Conservation (phyloP, 768 basidiomycete species). For the Pholiota conissans region DNA sequence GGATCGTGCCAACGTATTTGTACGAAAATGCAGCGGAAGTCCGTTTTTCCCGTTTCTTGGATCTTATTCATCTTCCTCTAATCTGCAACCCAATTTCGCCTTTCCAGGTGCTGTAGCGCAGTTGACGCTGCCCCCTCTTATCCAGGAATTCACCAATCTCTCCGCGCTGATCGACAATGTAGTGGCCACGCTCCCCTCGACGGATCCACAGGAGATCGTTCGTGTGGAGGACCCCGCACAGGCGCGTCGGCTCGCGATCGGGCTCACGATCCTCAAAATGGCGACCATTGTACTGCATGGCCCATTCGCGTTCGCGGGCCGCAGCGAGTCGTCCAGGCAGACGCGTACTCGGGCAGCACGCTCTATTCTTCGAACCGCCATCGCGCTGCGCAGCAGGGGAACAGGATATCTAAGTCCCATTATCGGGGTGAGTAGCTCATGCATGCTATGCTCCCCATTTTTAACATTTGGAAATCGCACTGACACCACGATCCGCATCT, state of each 20-base stretch:
- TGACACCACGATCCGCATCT: not conserved
- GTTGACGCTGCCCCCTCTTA: constrained; percentile 11
- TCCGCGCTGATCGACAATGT: constrained; percentile 23
- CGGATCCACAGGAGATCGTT: constrained; percentile 13
- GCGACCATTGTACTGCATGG: constrained; percentile 37
- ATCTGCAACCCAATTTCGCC: not conserved
- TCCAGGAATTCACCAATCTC: constrained; percentile 25
- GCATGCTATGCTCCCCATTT: not conserved
- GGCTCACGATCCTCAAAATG: constrained; percentile 34
- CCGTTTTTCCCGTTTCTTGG: constrained; percentile 12
- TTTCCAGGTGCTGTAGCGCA: constrained; percentile 10
- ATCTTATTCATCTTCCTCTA: not conserved
- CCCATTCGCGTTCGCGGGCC: constrained; percentile 22
- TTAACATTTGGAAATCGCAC: not conserved
- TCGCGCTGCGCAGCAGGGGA: constrained; percentile 16
- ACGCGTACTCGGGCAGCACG: constrained; percentile 22
- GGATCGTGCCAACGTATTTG: constrained; percentile 29
- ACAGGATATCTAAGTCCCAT: constrained; percentile 27
- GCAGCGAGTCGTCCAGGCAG: constrained; percentile 20
- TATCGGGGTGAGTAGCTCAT: constrained; percentile 25
- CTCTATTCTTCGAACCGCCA: constrained; percentile 18
- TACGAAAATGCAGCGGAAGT: constrained; percentile 29
- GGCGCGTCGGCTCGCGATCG: constrained; percentile 27
- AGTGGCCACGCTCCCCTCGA: constrained; percentile 11
- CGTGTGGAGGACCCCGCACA: constrained; percentile 15